phyloP scores from a whole-genome alignment of 2,329 filamentous ascomycete genomes.

The Penicillium sp. region DNA sequence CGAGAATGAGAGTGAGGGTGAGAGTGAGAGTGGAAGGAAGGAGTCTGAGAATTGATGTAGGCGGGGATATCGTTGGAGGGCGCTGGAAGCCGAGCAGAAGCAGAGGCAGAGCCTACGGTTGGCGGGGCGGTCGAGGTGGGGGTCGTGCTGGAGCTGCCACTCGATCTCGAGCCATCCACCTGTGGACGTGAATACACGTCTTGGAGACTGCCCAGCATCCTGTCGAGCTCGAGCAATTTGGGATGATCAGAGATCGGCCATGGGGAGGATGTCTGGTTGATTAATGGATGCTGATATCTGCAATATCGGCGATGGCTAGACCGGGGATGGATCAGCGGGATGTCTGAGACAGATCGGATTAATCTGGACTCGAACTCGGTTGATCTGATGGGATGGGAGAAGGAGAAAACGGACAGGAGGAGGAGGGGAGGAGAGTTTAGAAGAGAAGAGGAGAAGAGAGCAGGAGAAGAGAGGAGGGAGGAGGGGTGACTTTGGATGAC shows the following conservation, averaged over 20 bases:
- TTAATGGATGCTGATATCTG: too few relatives aligned
- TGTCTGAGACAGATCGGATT: too few relatives aligned
- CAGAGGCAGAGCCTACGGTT: constrained; percentile 38
- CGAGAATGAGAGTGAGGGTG: constrained; percentile 28
- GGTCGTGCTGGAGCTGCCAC: constrained; percentile 35
- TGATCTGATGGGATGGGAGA: too few relatives aligned
- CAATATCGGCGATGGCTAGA: too few relatives aligned
- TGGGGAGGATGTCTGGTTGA: too few relatives aligned
- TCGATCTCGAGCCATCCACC: constrained; percentile 35
- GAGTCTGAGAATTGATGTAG: constrained; percentile 38
- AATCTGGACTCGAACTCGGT: too few relatives aligned
- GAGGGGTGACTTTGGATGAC: constrained; percentile 16
- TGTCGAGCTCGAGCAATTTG: constrained; percentile 71
- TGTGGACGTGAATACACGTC: constrained; percentile 41
- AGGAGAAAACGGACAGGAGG: too few relatives aligned
- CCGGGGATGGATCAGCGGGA: too few relatives aligned
- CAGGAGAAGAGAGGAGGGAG: constrained; percentile 7
- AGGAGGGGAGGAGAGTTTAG: neutral
- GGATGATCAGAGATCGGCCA: constrained; percentile 61
- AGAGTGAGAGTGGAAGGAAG: constrained; percentile 15
- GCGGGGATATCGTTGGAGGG: constrained; percentile 40
- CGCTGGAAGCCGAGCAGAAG: constrained; percentile 35
- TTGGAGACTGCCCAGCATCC: constrained; percentile 62
- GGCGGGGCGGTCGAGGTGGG: constrained; percentile 45
- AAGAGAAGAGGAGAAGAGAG: neutral